phyloP scores from a whole-genome alignment of 306 rosid genomes.

The Cucumis cinereus region DNA sequence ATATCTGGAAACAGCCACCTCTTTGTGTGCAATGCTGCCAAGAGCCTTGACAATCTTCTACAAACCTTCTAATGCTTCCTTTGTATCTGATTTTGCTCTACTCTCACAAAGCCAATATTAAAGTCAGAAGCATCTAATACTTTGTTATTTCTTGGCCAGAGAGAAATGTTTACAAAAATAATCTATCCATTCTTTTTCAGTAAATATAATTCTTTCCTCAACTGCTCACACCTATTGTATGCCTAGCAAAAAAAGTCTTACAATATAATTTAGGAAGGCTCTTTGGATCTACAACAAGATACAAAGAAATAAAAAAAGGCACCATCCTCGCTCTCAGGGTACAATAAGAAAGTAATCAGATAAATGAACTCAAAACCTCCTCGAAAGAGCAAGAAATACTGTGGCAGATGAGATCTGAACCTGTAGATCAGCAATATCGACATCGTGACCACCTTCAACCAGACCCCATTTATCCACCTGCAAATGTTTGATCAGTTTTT shows the following conservation, averaged over 20 bases:
- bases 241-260: neutral
- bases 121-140: neutral
- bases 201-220: neutral
- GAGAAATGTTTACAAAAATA: neutral
- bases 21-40: slow-evolving; percentile 66
- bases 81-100: neutral
- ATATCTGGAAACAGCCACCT: slow-evolving; percentile 57
- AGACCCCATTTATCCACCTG: slow-evolving; percentile 90
- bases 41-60: slow-evolving; percentile 14
- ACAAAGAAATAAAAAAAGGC: neutral
- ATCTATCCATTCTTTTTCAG: neutral
- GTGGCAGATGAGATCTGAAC: slow-evolving; percentile 73
- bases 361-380: slow-evolving; percentile 24
- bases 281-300: slow-evolving; percentile 13
- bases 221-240: neutral
- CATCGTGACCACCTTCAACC: slow-evolving; percentile 98
- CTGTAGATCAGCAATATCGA: slow-evolving; percentile 76
- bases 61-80: neutral
- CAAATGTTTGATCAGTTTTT: neutral
- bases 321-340: slow-evolving; percentile 14
- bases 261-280: slow-evolving; percentile 1
- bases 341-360: neutral
- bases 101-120: neutral
- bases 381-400: slow-evolving; percentile 72
- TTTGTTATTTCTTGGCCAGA: neutral